These are phyloP conservation scores for Earliella scabrosa DNA, from an alignment of 1,284 basidiomycete genomes.

Conservation along the genomic window DNA sequence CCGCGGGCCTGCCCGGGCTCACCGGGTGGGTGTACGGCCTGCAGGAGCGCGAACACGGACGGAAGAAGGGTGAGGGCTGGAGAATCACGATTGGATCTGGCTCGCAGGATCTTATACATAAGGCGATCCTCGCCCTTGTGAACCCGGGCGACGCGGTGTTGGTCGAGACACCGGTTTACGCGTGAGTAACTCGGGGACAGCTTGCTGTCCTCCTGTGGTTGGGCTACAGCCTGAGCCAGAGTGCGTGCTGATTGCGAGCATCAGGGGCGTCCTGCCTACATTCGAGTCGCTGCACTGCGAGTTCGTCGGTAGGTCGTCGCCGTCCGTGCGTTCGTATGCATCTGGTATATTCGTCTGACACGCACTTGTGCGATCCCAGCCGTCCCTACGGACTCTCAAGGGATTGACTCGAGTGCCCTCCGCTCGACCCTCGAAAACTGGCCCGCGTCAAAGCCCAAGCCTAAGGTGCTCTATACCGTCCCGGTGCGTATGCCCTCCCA, in stretches of 20 bases:
- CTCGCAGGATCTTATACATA: slow-evolving; percentile 88
- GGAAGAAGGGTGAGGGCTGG: slow-evolving; percentile 67
- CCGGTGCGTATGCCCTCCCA: slow-evolving; percentile 52
- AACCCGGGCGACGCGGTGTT: slow-evolving; percentile 85
- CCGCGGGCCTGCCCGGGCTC: slow-evolving; percentile 70
- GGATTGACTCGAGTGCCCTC: slow-evolving; percentile 69
- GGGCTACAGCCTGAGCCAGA: too few species aligned
- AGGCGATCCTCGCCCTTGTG: slow-evolving; percentile 67
- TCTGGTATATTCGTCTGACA: too few species aligned
- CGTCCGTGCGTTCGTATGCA: not conserved
- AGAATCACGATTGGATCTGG: slow-evolving; percentile 80
- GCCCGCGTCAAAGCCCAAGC: slow-evolving; percentile 73
- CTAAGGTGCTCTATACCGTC: slow-evolving; percentile 84
- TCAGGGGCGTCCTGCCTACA: slow-evolving; percentile 66
- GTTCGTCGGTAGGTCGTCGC: slow-evolving; percentile 52
- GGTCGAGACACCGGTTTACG: slow-evolving; percentile 88
- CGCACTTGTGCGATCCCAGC: slow-evolving; percentile 45
- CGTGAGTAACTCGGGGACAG: slow-evolving; percentile 56
- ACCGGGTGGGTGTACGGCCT: slow-evolving; percentile 69
- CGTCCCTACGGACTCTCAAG: slow-evolving; percentile 83
- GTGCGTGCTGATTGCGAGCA: not conserved
- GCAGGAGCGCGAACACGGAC: slow-evolving; percentile 68
- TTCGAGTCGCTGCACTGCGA: slow-evolving; percentile 59
- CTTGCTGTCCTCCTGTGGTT: too few species aligned
- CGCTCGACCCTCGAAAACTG: slow-evolving; percentile 74